Conservation (phyloP, 257 asterid genomes). For the Solanum virginianum region DNA sequence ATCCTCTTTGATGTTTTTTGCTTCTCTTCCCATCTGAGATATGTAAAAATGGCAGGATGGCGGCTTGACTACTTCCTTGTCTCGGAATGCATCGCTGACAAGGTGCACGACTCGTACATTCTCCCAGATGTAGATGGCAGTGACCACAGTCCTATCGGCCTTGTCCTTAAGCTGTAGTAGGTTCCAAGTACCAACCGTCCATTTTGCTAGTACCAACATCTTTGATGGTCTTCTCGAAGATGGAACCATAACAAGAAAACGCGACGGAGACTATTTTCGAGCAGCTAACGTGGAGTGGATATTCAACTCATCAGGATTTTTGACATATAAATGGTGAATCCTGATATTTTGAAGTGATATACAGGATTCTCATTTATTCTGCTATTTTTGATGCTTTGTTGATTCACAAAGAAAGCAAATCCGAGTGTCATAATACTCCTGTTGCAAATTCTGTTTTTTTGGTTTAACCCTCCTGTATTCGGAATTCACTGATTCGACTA, state of each 20-base stretch:
- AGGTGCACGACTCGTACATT: constrained; percentile 72
- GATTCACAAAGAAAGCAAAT: neutral
- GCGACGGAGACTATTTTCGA: neutral
- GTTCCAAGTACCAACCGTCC: neutral
- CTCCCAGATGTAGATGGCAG: constrained; percentile 87
- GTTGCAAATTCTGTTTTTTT: neutral
- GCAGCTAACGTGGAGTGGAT: neutral
- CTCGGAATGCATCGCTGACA: constrained; percentile 57
- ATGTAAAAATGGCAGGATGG: constrained; percentile 47
- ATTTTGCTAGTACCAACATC: neutral
- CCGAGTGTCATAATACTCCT: neutral
- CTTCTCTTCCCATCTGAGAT: neutral
- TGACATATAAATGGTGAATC: neutral
- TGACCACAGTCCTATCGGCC: constrained; percentile 87
- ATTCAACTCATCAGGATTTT: neutral
- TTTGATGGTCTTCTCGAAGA: neutral
- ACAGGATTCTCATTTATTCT: neutral
- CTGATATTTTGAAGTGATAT: neutral
- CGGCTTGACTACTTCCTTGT: constrained; percentile 89
- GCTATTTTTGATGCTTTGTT: neutral
- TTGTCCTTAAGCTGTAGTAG: constrained; percentile 60
- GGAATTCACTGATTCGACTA: neutral
- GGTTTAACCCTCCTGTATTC: neutral
- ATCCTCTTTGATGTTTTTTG: neutral
- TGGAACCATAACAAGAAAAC: neutral